phyloP scores from a whole-genome alignment of 2,329 filamentous ascomycete genomes.

The Phialophora tarda region DNA sequence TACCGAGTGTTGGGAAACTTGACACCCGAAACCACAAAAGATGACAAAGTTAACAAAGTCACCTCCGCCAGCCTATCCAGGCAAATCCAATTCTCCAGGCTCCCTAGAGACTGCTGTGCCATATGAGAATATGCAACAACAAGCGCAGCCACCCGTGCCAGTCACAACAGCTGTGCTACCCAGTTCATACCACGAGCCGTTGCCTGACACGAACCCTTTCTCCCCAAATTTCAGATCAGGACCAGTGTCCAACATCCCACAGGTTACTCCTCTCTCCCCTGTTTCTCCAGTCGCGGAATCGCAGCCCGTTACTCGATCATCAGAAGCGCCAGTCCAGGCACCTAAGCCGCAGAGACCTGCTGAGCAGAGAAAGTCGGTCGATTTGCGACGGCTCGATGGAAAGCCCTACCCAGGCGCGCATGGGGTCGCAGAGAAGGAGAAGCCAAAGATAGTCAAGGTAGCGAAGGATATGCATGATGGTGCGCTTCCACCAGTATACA shows the following conservation, averaged over 20 bases:
- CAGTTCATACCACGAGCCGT: slow-evolving; percentile 28
- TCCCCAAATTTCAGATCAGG: slow-evolving; percentile 30
- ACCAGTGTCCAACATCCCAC: slow-evolving; percentile 3
- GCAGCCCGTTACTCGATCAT: slow-evolving; percentile 10
- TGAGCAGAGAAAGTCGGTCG: slow-evolving; percentile 27
- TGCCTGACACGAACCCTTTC: slow-evolving; percentile 34
- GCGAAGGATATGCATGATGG: slow-evolving; percentile 41
- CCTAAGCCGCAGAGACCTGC: slow-evolving; percentile 29
- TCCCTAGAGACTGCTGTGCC: slow-evolving; percentile 29
- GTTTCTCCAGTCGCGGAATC: slow-evolving; percentile 35
- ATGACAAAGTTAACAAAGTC: slow-evolving; percentile 37
- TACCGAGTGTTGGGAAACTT: neutral
- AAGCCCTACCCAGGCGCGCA: slow-evolving; percentile 29
- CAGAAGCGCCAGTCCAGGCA: slow-evolving; percentile 22
- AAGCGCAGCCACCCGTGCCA: slow-evolving; percentile 31
- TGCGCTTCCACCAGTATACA: slow-evolving; percentile 37
- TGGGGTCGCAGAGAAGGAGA: slow-evolving; percentile 19
- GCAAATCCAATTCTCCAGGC: slow-evolving; percentile 19
- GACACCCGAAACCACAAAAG: slow-evolving; percentile 8
- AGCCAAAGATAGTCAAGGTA: slow-evolving; percentile 36
- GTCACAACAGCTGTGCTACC: slow-evolving; percentile 29
- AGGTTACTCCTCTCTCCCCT: slow-evolving; percentile 32
- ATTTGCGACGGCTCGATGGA: slow-evolving; percentile 35
- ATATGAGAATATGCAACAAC: slow-evolving; percentile 34
- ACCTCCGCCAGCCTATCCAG: slow-evolving; percentile 26